These are phyloP conservation scores for Serendipita sp. DNA, from an alignment of 768 basidiomycete genomes.

Conservation along the genomic window DNA sequence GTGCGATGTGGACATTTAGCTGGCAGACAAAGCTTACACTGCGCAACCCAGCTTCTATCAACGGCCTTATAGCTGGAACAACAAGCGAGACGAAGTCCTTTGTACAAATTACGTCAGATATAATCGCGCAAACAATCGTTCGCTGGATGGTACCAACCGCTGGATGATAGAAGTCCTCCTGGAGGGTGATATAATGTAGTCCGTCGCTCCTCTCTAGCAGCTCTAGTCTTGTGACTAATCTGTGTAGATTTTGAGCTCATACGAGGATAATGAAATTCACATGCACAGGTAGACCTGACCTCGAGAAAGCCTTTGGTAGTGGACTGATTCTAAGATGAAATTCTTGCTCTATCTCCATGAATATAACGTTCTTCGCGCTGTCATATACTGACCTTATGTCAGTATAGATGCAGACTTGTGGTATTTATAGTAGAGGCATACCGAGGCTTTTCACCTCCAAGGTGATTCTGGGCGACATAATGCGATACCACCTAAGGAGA, in stretches of 20 bases:
- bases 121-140: background rate
- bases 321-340: conserved; percentile 39
- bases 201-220: conserved; percentile 28
- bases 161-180: conserved; percentile 47
- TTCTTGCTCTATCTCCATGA: conserved; percentile 38
- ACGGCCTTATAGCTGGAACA: conserved; percentile 27
- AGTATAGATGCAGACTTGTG: background rate
- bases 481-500: conserved; percentile 40
- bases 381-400: conserved; percentile 31
- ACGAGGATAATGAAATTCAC: too few relatives aligned
- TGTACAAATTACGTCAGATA: conserved; percentile 8
- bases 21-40: background rate
- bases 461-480: conserved; percentile 38
- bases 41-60: conserved; percentile 19
- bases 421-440: conserved; percentile 18
- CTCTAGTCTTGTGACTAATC: conserved; percentile 34
- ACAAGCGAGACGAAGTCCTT: conserved; percentile 32
- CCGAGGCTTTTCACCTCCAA: conserved; percentile 29
- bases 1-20: background rate
- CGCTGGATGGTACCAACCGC: conserved; percentile 22
- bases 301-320: conserved; percentile 28
- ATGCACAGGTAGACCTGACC: conserved; percentile 20
- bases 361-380: conserved; percentile 23
- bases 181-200: conserved; percentile 31
- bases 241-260: conserved; percentile 13